These are phyloP conservation scores for Filobasidium wieringae DNA, from an alignment of 768 basidiomycete genomes.

Conservation along the genomic window DNA sequence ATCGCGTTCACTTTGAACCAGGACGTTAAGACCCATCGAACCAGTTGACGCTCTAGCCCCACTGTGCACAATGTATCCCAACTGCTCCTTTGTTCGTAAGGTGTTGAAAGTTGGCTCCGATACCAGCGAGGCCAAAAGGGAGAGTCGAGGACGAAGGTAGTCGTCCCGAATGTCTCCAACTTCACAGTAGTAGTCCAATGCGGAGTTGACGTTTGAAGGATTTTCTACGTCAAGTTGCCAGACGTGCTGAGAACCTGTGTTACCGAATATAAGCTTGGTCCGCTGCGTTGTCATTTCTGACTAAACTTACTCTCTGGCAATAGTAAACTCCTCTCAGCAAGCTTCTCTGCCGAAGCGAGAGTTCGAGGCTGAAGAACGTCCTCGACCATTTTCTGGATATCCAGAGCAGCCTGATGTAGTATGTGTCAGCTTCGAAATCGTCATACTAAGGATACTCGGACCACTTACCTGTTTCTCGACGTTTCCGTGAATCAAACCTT, in stretches of 20 bases:
- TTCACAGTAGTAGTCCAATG: constrained; percentile 73
- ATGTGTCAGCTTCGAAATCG: background rate
- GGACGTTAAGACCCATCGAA: constrained; percentile 63
- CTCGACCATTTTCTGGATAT: constrained; percentile 61
- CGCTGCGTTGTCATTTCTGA: background rate
- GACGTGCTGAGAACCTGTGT: constrained; percentile 56
- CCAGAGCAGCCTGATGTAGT: constrained; percentile 57
- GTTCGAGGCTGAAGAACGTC: constrained; percentile 50
- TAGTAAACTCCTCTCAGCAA: constrained; percentile 46
- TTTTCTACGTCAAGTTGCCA: constrained; percentile 62
- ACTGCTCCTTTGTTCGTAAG: constrained; percentile 84
- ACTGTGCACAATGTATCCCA: constrained; percentile 74
- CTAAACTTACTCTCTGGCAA: constrained; percentile 53
- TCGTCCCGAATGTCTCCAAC: constrained; percentile 59
- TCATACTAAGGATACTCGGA: background rate
- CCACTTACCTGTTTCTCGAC: constrained; percentile 61
- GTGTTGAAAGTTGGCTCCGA: constrained; percentile 84
- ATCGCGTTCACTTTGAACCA: constrained; percentile 76
- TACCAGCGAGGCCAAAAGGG: constrained; percentile 70
- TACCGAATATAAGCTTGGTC: background rate
- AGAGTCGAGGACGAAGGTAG: constrained; percentile 52
- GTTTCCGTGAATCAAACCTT: constrained; percentile 72
- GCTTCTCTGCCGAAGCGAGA: constrained; percentile 50
- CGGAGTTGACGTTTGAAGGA: constrained; percentile 72
- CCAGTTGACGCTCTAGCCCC: constrained; percentile 49